Evolutionary conservation across 768 basidiomycete genomes (phyloP), one percentile per base, ranked within the genome.

Genomic region (Amanita thiersii): DNA sequence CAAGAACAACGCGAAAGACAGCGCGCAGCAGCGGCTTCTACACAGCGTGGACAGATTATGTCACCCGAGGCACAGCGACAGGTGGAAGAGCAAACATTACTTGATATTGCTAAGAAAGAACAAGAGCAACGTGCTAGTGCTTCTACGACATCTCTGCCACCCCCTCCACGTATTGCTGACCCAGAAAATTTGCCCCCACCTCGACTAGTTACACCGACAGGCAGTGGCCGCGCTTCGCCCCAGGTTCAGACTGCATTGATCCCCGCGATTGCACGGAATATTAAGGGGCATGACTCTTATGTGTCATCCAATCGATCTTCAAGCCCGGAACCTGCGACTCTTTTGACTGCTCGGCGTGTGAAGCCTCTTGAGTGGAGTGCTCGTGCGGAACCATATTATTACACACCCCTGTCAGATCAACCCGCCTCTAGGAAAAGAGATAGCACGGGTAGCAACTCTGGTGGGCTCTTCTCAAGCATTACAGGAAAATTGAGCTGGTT

Each of bases 401-500:
- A 39, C 12, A 34, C 28, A 18, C 43, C 52, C 43, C 43, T 50
- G 11, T 43, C 33, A n/a, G 46, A 43, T 5, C 45, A 34, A 23
- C 33, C 44, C 26, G 48, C 47, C 37, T 43, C 48, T 10, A 49
- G 37, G 12, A 45, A 40, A 14, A 43, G 47, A n/a, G 46, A 28
- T 15, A 44, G 42, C 10, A 56, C 47, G 35, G 45, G 52, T 34
- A 44, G 41, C 20, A 32, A 33, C 1, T 51, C 51, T 32, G 44
- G 37, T 4, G 53, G 61, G 0, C 51, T 67, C 43, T 57, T 80
- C 3, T 58, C 70, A 19, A 69, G 70, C 0, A 56, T 79, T 2
- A 68, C 70, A 2, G 65, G 63, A 40, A 66, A 79, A 25, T 47
- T 68, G 45, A 80, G 77, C 48, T 83, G 81, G 80, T 79, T 85